Base-by-base conservation (phyloP, 257 asterid species). In the Gentiana straminea region DNA sequence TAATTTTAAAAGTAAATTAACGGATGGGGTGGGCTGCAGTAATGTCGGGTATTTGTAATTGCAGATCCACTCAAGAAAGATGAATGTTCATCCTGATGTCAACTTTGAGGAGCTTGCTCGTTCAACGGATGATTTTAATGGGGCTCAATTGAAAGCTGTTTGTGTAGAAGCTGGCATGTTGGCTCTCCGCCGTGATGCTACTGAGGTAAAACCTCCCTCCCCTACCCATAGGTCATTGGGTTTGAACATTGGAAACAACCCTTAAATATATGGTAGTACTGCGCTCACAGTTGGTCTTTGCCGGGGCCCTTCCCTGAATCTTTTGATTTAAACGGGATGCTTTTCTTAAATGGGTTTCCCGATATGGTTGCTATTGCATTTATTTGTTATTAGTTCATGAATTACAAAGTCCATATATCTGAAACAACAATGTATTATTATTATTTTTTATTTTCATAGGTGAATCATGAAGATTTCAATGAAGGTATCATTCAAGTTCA, bases 21-120 rank as follows among this genome's bases (percentile, higher is more conserved):
- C 24, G 24, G 24, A 24, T 24, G 24, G 24, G 24, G 24, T 24
- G 24, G 24, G 24, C 24, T 24, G 24, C 24, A 24, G 24, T 24
- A 24, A 24, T 24, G 24, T 24, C 24, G 24, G 24, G 24, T 24
- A 24, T 41, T 2, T 59, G 39, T 13, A 46, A 38, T 51, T 50
- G 35, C 79, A 90, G 98, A 91, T 90, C 71, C 98, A 86, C 75
- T 90, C 98, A 24, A 77, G 98, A 64, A 90, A 90, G 78, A 90
- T 90, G 98, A 90, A 82, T 67, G 98, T 90, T 35, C 73, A 90
- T 75, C 95, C 90, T 51, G 98, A 90, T 70, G 98, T 90, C 52
- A 90, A 90, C 75, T 90, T 90, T 72, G 96, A 90, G 73, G 98
- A 91, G 82, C 86, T 91, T 68, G 98, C 98, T 68, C 92, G 98